phyloP scores from a whole-genome alignment of 1,284 basidiomycete genomes.

The Tetrapyrgos nigripes region DNA sequence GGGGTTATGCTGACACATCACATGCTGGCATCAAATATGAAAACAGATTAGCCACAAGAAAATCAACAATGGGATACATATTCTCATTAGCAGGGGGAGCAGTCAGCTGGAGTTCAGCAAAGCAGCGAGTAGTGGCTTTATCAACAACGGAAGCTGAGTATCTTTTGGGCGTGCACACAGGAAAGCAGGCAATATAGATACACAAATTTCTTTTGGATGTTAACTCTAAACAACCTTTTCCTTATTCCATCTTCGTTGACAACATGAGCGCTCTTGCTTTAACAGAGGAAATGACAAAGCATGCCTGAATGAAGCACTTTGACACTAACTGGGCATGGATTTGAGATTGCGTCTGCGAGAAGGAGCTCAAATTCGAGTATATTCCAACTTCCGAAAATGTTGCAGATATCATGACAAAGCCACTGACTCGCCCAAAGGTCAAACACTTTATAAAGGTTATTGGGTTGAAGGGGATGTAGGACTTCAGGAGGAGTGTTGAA shows the following conservation, averaged over 20 bases:
- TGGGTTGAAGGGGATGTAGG: neutral
- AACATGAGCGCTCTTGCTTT: neutral
- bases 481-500: neutral
- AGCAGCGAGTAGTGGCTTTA: constrained; percentile 25
- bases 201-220: constrained; percentile 17
- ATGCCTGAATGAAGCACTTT: constrained; percentile 5
- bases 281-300: neutral
- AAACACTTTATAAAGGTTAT: neutral
- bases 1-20: neutral
- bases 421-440: neutral
- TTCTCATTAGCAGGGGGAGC: constrained; percentile 22
- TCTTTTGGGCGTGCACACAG: constrained; percentile 24
- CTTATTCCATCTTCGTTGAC: neutral
- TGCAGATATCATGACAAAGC: no score
- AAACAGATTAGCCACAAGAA: constrained; percentile 1
- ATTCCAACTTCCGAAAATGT: no score
- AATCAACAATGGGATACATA: constrained; percentile 26
- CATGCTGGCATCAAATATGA: constrained; percentile 1
- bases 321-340: neutral
- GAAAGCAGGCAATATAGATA: constrained; percentile 26
- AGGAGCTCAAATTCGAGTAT: neutral
- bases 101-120: constrained; percentile 21
- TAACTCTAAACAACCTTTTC: neutral
- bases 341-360: neutral
- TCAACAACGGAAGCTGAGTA: constrained; percentile 36